Conservation (phyloP, 345 rosid genomes). For the Cochlearia excelsa region DNA sequence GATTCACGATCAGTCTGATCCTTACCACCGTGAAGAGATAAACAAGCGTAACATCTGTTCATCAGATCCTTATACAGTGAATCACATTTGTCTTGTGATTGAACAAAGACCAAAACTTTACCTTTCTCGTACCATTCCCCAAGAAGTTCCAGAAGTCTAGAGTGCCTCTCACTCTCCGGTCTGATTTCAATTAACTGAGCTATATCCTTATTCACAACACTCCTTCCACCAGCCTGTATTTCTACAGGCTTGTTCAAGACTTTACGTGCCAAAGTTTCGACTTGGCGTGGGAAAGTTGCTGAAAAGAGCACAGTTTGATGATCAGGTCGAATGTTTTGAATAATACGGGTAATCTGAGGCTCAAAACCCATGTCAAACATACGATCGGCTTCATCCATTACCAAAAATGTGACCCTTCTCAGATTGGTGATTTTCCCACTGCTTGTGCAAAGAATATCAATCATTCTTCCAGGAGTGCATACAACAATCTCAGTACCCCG, state of each 20-base stretch:
- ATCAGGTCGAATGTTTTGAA: slow-evolving; percentile 80
- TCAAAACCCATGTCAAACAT: slow-evolving; percentile 96
- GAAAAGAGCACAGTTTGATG: slow-evolving; percentile 86
- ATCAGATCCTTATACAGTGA: slow-evolving; percentile 51
- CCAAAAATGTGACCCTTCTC: slow-evolving; percentile 68
- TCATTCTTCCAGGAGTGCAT: slow-evolving; percentile 92
- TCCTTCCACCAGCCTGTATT: slow-evolving; percentile 88
- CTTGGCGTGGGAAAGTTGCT: slow-evolving; percentile 86
- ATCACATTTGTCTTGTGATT: slow-evolving; percentile 75
- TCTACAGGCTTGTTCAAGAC: slow-evolving; percentile 73
- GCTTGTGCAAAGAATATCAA: slow-evolving; percentile 81
- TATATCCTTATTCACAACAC: slow-evolving; percentile 89
- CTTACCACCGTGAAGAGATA: slow-evolving; percentile 82
- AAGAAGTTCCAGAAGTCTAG: slow-evolving; percentile 66
- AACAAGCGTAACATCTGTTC: slow-evolving; percentile 64
- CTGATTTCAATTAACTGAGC: slow-evolving; percentile 74
- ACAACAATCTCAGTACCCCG: slow-evolving; percentile 88
- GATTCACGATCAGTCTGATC: slow-evolving; percentile 86
- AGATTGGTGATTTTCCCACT: slow-evolving; percentile 80
- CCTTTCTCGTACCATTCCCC: slow-evolving; percentile 91
- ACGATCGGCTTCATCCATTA: slow-evolving; percentile 90
- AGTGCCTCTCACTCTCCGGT: slow-evolving; percentile 71
- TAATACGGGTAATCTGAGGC: slow-evolving; percentile 78
- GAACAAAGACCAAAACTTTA: slow-evolving; percentile 69
- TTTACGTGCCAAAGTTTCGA: slow-evolving; percentile 76